A percentile compares a stretch with the other conserved stretches of the same genome.
Conservation (phyloP, 257 asterid genomes). For the Galeopsis tetrahit region DNA sequence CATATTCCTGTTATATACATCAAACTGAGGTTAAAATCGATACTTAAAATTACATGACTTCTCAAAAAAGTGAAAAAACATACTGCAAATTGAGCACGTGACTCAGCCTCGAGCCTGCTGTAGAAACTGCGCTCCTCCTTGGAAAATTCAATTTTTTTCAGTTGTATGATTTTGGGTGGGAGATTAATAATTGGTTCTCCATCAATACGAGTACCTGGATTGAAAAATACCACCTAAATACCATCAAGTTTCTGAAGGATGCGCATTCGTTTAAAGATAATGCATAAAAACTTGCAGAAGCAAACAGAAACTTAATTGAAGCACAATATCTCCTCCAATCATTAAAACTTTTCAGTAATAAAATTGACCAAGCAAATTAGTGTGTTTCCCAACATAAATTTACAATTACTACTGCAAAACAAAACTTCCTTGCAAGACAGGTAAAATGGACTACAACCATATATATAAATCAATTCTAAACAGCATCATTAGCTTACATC, state of each 20-base stretch:
- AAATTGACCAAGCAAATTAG: background rate
- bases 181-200: conserved; percentile 90
- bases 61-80: conserved; percentile 41
- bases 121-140: conserved; percentile 83
- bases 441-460: conserved; percentile 6
- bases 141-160: conserved; percentile 84
- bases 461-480: background rate
- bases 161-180: conserved; percentile 80
- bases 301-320: conserved; percentile 10
- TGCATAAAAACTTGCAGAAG: conserved; percentile 14
- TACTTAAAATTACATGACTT: conserved; percentile 29
- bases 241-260: conserved; percentile 32
- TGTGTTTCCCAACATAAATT: background rate
- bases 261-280: conserved; percentile 5
- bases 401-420: background rate
- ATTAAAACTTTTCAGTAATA: background rate
- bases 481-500: conserved; percentile 16
- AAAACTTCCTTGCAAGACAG: background rate
- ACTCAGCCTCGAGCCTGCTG: conserved; percentile 82
- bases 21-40: conserved; percentile 30
- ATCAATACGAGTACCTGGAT: conserved; percentile 75
- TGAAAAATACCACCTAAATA: conserved; percentile 28
- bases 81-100: conserved; percentile 98
- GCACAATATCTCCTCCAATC: conserved; percentile 13
- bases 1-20: conserved; percentile 72